These are phyloP conservation scores for Fusarium sp. DNA, from an alignment of 2,329 filamentous ascomycete genomes.

Conservation along the genomic window DNA sequence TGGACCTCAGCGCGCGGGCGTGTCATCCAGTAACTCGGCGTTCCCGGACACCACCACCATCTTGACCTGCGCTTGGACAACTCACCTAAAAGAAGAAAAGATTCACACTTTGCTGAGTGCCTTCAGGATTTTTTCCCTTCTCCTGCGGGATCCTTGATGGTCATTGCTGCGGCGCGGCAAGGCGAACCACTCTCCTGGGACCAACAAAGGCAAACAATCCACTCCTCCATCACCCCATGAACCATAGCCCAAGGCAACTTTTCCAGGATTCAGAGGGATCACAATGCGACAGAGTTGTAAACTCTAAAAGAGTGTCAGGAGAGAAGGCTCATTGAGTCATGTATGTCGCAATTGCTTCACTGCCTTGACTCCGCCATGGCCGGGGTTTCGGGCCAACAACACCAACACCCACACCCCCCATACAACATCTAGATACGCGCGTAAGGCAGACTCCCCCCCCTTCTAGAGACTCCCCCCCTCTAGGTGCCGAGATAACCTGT, in stretches of 20 bases:
- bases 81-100: background rate
- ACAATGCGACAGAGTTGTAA: background rate
- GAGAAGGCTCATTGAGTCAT: background rate
- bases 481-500: background rate
- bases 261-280: background rate
- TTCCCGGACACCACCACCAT: background rate
- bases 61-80: background rate
- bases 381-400: background rate
- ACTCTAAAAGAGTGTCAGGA: background rate
- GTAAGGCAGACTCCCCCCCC: background rate
- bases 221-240: background rate
- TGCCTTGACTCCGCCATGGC: slow-evolving; percentile 1
- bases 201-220: background rate
- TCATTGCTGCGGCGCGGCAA: background rate
- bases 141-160: background rate
- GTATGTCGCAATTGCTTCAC: background rate
- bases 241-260: background rate
- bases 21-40: background rate
- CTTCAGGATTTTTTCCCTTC: background rate
- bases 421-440: background rate
- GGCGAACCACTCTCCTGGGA: background rate
- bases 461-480: too few species aligned
- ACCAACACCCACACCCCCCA: background rate
- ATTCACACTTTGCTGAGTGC: background rate
- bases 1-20: background rate